Base-by-base conservation (phyloP, 2,329 filamentous ascomycete species). In the Penicillium vulpinum region DNA sequence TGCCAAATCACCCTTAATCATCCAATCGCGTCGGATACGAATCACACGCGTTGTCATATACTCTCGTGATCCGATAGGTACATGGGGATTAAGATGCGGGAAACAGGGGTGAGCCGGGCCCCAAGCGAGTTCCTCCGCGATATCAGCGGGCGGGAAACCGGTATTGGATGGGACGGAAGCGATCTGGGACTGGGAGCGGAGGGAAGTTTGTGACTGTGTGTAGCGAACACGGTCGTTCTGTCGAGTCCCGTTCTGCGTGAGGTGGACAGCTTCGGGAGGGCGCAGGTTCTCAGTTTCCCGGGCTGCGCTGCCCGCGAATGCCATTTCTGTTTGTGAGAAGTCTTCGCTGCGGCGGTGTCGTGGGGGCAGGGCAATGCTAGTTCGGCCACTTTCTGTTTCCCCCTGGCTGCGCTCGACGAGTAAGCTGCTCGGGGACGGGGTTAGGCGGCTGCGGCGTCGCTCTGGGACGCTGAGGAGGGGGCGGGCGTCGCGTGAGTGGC, bases 91-190 rank as follows among this genome's bases (percentile, higher is more conserved):
- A 38, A 91, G 79, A 70, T 97, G 94, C 47, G 94, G 94, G 71
- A 88, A 97, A 74, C 94, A 99, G 5, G 94, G 93, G 72, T 99
- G 94, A 39, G 89, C 86, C 15, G 92, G 92, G 0, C 94, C 93
- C 94, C 94, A 99, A 74, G 91, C 86, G 50, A 91, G 86, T 60
- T 89, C 88, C 51, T 87, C 81, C 28, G 86, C 87, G 22, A 84
- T 82, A 48, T 87, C 83, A 4, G 71, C 70, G 18, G 73, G 67
- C 56, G 66, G 61, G 36, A 67, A 65, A 28, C 67, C 70, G 9
- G 72, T 70, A 31, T 74, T 71, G 13, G 74, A 75, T 1, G 75
- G 73, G n/a, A 75, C 59, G 0, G 73, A 73, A 10, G 73, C 73
- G 40, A 73, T 70, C 51, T 74, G 73, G 5, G 75, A 72, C 50